Evolutionary conservation across 192 early-diverging fungal genomes (phyloP).

Genomic region (Gamsiella multidivaricata): DNA sequence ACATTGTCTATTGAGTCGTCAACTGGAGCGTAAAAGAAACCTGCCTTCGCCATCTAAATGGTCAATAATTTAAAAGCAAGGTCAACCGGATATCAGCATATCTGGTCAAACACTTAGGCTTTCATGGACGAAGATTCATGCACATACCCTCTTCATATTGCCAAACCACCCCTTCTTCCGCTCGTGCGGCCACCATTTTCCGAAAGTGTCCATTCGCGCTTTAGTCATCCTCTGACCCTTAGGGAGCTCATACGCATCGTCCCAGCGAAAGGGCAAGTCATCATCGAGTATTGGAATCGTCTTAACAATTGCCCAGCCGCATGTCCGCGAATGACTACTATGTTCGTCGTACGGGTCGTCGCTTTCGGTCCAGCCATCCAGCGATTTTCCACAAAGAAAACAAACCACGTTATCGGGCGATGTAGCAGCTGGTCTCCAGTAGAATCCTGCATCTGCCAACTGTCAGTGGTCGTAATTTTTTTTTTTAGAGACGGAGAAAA

Average conservation of each 20-base stretch:
- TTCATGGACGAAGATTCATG: background rate
- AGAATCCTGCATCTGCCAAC: constrained; percentile 55
- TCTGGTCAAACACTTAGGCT: background rate
- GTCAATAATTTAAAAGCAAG: background rate
- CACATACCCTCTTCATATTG: constrained; percentile 31
- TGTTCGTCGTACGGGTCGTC: constrained; percentile 50
- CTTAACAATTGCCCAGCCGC: constrained; percentile 46
- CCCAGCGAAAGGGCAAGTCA: constrained; percentile 41
- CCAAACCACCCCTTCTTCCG: constrained; percentile 32
- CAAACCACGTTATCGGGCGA: constrained; percentile 52
- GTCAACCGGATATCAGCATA: too few species aligned
- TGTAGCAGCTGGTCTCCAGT: constrained; percentile 14
- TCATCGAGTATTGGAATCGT: constrained; percentile 9
- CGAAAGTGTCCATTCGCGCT: constrained; percentile 47
- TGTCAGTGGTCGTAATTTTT: background rate
- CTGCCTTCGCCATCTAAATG: constrained; percentile 58
- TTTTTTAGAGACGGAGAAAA: background rate
- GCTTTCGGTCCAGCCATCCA: constrained; percentile 31
- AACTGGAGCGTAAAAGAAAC: constrained; percentile 45
- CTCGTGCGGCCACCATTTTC: constrained; percentile 56
- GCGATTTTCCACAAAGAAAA: constrained; percentile 49
- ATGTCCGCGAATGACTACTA: constrained; percentile 18
- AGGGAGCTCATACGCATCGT: constrained; percentile 37
- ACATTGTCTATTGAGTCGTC: constrained; percentile 40
- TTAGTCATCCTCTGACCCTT: constrained; percentile 45